These are phyloP conservation scores for Cryptococcus deneoformans DNA, from an alignment of 1,284 basidiomycete genomes.

Conservation along the genomic window DNA sequence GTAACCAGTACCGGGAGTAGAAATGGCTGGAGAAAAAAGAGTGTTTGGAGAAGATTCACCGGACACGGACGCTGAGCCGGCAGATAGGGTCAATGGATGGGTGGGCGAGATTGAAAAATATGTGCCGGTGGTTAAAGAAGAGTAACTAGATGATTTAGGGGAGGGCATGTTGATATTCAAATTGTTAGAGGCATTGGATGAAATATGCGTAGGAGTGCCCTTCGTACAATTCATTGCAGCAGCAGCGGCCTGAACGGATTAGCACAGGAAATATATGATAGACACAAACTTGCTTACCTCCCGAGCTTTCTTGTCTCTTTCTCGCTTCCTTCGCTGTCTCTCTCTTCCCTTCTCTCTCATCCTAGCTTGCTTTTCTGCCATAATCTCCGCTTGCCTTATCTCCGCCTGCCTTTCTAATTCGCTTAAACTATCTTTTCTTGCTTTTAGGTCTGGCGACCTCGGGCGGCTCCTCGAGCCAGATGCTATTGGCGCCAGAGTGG, in stretches of 20 bases:
- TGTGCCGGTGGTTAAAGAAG: constrained; percentile 16
- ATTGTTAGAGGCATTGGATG: constrained; percentile 1
- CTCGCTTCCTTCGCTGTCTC: constrained; percentile 17
- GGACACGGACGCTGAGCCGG: constrained; percentile 18
- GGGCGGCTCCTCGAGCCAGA: constrained; percentile 1
- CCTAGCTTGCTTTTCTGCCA: constrained; percentile 15
- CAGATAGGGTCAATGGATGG: constrained; percentile 6
- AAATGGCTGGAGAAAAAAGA: constrained; percentile 16
- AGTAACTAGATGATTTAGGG: constrained; percentile 18
- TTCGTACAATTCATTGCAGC: neutral
- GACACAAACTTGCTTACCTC: constrained; percentile 7
- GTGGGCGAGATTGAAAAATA: constrained; percentile 19
- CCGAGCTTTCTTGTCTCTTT: constrained; percentile 18
- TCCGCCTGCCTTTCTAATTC: constrained; percentile 2
- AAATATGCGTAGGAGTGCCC: constrained; percentile 2
- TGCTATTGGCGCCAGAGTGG: neutral
- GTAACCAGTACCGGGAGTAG: constrained; percentile 15
- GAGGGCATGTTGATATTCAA: constrained; percentile 24
- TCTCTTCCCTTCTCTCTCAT: constrained; percentile 18
- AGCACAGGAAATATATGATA: neutral
- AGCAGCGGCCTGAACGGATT: neutral
- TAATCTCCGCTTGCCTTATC: constrained; percentile 4
- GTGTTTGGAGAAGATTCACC: constrained; percentile 22
- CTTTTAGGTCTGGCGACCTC: constrained; percentile 8
- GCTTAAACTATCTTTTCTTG: neutral